Base-by-base conservation (phyloP, 495 filamentous ascomycete species). In the Copromyces sp. region DNA sequence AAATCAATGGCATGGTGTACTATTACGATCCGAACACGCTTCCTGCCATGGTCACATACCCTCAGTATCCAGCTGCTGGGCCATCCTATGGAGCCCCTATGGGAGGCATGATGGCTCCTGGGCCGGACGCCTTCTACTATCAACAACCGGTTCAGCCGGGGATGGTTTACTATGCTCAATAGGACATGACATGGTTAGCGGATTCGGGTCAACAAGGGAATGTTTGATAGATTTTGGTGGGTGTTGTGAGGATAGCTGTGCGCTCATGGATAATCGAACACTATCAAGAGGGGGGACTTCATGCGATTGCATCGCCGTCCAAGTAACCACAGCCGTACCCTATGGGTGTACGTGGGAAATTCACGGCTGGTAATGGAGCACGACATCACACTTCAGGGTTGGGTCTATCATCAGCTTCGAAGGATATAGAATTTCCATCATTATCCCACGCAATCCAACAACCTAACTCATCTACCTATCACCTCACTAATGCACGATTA, bases 1-100 rank as follows among this genome's bases (percentile, higher is more conserved):
- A 98, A 82, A 88, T 90, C 74, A 94, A 95, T 74, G 95, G 96
- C 68, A 98, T 94, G 84, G 94, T 97, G 4, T 98, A 97, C 80
- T 99, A 97, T 79, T 94, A 94, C 73, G 91, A 97, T 77, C 86
- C 91, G 39, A 86, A 90, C 11, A 91, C 95, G 79, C 83, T 93
- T 72, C 85, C 86, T 53, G 78, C 86, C 9, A 86, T 89, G 72
- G 81, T 86, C 39, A 80, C 79, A 2, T 87, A 86, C 71, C 83
- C 81, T 20, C 74, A 87, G 4, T 89, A 87, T 71, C 82, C 84
- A 29, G 75, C 84, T 39, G 75, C 84, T 37, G 89, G 90, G 3
- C 53, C 53, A 68, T 74, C 72, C 29, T 85, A 84, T 82, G 68
- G 86, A 81, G 74, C 83, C 83, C 71, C 88, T 90, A 92, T 93